Percentiles rank a stretch among this genome's conserved stretches.
Conservation (phyloP, 2,329 filamentous ascomycete genomes). For the Epichloe sp. region DNA sequence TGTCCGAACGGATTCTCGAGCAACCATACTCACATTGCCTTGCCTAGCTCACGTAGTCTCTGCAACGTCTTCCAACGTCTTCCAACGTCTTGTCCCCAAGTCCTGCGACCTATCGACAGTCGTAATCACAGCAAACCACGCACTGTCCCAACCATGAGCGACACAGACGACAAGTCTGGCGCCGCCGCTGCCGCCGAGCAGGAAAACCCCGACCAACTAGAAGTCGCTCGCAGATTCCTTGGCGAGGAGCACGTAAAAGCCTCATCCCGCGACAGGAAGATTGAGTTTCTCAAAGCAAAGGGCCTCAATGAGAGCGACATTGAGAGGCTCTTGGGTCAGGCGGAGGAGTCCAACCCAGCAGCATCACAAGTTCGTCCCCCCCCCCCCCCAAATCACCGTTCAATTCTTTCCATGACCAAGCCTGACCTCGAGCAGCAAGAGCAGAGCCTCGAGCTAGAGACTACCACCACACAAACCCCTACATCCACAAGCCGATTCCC, state of each 20-base stretch:
- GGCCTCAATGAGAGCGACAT: constrained; percentile 57
- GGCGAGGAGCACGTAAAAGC: constrained; percentile 59
- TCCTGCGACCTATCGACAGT: background rate
- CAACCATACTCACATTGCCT: too few species aligned
- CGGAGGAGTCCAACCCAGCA: constrained; percentile 6
- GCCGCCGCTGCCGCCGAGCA: constrained; percentile 9
- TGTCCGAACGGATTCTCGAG: too few species aligned
- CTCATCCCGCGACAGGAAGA: constrained; percentile 58
- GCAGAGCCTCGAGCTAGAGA: background rate
- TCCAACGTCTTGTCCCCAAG: too few species aligned
- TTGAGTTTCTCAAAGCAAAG: constrained; percentile 64
- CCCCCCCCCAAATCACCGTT: background rate
- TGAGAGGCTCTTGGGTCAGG: constrained; percentile 43
- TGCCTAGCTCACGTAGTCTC: too few species aligned
- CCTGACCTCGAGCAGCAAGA: background rate
- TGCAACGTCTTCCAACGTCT: background rate
- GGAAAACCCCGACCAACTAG: constrained; percentile 19
- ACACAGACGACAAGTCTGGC: constrained; percentile 16
- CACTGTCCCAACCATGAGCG: constrained; percentile 14
- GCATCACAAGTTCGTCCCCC: constrained; percentile 9
- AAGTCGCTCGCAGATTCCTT: constrained; percentile 65
- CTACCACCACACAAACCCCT: background rate
- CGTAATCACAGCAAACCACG: background rate
- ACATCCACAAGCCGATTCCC: constrained; percentile 8
- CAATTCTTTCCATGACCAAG: background rate